phyloP scores from a whole-genome alignment of 805 yeast genomes.

The Candida vaughaniae region DNA sequence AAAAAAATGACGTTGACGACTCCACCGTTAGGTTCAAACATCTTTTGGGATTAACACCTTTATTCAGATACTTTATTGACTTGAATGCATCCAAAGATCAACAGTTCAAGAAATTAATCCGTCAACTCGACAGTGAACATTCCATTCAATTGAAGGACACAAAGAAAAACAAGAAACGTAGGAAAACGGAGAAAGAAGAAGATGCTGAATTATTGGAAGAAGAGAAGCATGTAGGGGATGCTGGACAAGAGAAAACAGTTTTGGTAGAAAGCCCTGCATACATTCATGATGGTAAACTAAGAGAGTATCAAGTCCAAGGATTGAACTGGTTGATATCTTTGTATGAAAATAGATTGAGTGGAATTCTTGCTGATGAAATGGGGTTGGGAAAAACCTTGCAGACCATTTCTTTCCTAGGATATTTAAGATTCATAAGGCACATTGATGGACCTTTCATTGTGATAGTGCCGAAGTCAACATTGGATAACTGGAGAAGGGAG shows the following conservation, averaged over 20 bases:
- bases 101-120: slow-evolving; percentile 58
- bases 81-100: slow-evolving; percentile 78
- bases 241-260: slow-evolving; percentile 55
- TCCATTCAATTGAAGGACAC: slow-evolving; percentile 32
- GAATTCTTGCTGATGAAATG: slow-evolving; percentile 97
- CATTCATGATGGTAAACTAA: slow-evolving; percentile 64
- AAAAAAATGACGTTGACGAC: slow-evolving; percentile 53
- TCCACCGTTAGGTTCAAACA: slow-evolving; percentile 79
- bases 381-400: slow-evolving; percentile 96
- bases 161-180: slow-evolving; percentile 41
- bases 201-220: slow-evolving; percentile 75
- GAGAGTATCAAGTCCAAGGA: slow-evolving; percentile 95
- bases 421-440: slow-evolving; percentile 71
- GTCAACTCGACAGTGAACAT: slow-evolving; percentile 52
- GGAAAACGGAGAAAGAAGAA: slow-evolving; percentile 76
- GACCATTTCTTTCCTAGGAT: slow-evolving; percentile 89
- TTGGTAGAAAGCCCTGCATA: slow-evolving; percentile 83
- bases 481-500: slow-evolving; percentile 96
- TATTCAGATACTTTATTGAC: slow-evolving; percentile 86
- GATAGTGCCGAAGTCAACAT: slow-evolving; percentile 92
- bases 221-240: slow-evolving; percentile 30
- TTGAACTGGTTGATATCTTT: slow-evolving; percentile 90
- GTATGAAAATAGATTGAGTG: slow-evolving; percentile 85
- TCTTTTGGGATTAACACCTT: slow-evolving; percentile 75
- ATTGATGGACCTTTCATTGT: slow-evolving; percentile 89